Evolutionary conservation across 2,329 filamentous ascomycete species (phyloP), one percentile per base, ranked within the genome.

Genomic region (Falciphora oryzae): DNA sequence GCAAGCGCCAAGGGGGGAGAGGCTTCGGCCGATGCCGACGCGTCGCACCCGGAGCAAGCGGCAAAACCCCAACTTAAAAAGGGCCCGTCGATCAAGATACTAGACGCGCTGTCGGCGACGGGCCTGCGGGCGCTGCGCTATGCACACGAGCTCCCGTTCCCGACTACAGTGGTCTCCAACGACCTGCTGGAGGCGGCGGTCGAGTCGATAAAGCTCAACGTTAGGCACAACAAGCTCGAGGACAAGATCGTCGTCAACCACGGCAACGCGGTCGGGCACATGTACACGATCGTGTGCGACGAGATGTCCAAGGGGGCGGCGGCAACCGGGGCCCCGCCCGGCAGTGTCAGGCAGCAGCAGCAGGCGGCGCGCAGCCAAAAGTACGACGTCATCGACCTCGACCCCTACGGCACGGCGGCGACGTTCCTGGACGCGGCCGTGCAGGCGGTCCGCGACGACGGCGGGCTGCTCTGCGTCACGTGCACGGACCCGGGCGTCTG

Each of bases 401-500:
- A 99, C 74, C 95, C 95, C 0, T 99, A 99, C 71, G 95, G 95
- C 57, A 96, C 92, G 0, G 95, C 94, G 0, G 92, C 91, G 13
- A 91, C 92, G 1, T 99, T 99, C 75, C 84, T 99, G 64, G 95
- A 99, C 73, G 88, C 92, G 1, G 93, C 95, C 1, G 81, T 99
- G 11, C 93, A 97, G 76, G 87, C 91, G 1, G 85, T 97, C 10
- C 87, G 84, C 61, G 85, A 90, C 68, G 92, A 97, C 70, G 94
- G 94, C 1, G 95, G 95, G 4, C 81, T 99, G 56, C 83, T 99
- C 5, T 97, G 93, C 74, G 90, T 99, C 6, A 99, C 95, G 1
- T 99, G 95, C 77, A 99, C 95, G 0, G 95, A 99, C 75, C 93
- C 94, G 13, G 93, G 91, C 13, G 92, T 99, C 2, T 99, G 93